These are phyloP conservation scores for Erythrobasidium yunnanense DNA, from an alignment of 768 basidiomycete genomes.

Conservation along the genomic window DNA sequence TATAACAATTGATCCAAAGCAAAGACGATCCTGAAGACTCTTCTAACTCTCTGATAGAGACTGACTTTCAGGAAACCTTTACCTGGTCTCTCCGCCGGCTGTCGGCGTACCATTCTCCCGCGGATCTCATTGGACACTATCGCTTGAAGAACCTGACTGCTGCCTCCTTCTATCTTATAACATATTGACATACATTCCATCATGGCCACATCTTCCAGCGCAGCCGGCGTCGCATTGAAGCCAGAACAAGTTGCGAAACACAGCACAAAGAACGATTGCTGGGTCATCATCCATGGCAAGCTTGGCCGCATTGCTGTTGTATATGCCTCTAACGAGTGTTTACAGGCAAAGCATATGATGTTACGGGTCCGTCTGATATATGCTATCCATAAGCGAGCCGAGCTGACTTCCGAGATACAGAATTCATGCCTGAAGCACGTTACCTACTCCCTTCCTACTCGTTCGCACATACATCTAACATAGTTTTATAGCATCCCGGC, in stretches of 20 bases:
- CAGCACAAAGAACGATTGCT: conserved; percentile 54
- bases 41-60: too few relatives aligned
- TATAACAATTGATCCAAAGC: too few relatives aligned
- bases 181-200: not conserved
- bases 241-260: conserved; percentile 44
- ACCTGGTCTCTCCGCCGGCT: too few relatives aligned
- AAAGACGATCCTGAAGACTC: too few relatives aligned
- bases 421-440: conserved; percentile 28
- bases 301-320: too few relatives aligned
- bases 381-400: not conserved
- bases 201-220: not conserved
- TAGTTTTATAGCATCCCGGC: conserved; percentile 56
- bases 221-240: conserved; percentile 29
- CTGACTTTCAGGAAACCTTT: too few relatives aligned
- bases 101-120: too few relatives aligned
- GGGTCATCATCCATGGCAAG: conserved; percentile 73
- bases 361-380: not conserved
- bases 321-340: not conserved
- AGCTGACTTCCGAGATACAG: conserved; percentile 14
- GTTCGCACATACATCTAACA: too few relatives aligned
- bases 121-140: too few relatives aligned
- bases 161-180: too few relatives aligned
- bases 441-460: too few relatives aligned
- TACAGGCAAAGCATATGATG: not conserved
- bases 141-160: too few relatives aligned